phyloP scores from a whole-genome alignment of 106 monocot genomes.

The Allium sativum region DNA sequence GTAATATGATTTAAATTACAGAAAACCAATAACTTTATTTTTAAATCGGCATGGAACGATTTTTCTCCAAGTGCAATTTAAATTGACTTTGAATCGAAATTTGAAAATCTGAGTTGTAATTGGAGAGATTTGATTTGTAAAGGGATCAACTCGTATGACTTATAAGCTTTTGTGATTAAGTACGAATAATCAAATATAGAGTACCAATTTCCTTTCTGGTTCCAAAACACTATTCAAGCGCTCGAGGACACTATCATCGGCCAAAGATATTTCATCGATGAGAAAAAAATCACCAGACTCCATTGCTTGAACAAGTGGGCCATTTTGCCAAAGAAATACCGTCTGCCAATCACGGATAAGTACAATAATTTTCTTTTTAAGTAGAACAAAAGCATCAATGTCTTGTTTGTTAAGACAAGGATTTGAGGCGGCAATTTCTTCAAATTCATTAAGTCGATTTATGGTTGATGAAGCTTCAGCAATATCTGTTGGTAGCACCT shows the following conservation, averaged over 20 bases:
- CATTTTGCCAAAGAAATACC: constrained; percentile 92
- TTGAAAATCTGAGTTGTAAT: no score
- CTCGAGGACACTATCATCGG: constrained; percentile 98
- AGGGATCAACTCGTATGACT: no score
- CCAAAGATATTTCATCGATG: constrained; percentile 94
- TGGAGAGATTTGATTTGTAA: no score
- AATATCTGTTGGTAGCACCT: constrained; percentile 64
- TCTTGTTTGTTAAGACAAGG: constrained; percentile 29
- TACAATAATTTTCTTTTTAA: constrained; percentile 27
- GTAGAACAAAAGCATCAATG: constrained; percentile 31
- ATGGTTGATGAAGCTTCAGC: constrained; percentile 40
- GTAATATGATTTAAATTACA: no score
- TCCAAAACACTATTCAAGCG: constrained; percentile 94
- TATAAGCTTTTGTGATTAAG: no score
- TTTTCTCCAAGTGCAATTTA: no score
- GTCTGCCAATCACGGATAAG: constrained; percentile 60
- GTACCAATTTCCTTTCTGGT: constrained; percentile 79
- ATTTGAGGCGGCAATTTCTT: constrained; percentile 12
- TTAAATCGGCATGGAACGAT: no score
- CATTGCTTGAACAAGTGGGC: constrained; percentile 95
- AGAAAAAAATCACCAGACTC: constrained; percentile 79
- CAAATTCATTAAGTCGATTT: constrained; percentile 22
- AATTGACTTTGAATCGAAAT: no score
- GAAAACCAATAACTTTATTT: no score
- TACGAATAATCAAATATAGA: constrained; percentile 1